Evolutionary conservation across 2,329 filamentous ascomycete genomes (phyloP).

Genomic region (Neonectria neomacrospora): DNA sequence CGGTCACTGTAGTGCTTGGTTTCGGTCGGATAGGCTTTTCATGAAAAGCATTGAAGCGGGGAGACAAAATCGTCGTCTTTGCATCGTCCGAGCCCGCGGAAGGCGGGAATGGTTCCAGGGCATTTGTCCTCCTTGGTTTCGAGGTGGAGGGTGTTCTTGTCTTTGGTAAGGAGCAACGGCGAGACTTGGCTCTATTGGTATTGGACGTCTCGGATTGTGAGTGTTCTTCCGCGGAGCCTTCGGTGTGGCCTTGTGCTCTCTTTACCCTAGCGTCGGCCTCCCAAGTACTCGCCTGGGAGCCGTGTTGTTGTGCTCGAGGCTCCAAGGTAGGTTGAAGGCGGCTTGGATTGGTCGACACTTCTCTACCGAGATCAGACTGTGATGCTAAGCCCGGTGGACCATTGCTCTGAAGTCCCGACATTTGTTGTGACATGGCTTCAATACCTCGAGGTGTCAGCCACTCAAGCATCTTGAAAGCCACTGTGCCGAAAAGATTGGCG

Average conservation of each 20-base stretch:
- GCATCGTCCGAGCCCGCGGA: conserved; percentile 44
- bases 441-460: conserved; percentile 73
- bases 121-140: conserved; percentile 46
- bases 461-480: conserved; percentile 76
- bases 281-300: conserved; percentile 3
- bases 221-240: conserved; percentile 5
- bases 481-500: conserved; percentile 72
- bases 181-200: conserved; percentile 20
- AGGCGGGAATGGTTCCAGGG: conserved; percentile 47
- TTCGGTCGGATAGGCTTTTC: conserved; percentile 52
- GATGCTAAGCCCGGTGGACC: conserved; percentile 6
- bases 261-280: conserved; percentile 16
- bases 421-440: conserved; percentile 58
- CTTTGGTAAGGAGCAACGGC: conserved; percentile 27
- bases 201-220: conserved; percentile 12
- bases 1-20: conserved; percentile 39
- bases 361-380: not conserved
- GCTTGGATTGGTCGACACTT: not conserved
- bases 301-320: conserved; percentile 10
- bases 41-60: conserved; percentile 45
- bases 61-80: conserved; percentile 45
- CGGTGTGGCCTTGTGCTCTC: conserved; percentile 3
- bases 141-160: conserved; percentile 31
- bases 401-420: conserved; percentile 31
- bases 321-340: not conserved